Evolutionary conservation across 2,329 filamentous ascomycete species (phyloP).

Genomic region (Aspergillus unguis): DNA sequence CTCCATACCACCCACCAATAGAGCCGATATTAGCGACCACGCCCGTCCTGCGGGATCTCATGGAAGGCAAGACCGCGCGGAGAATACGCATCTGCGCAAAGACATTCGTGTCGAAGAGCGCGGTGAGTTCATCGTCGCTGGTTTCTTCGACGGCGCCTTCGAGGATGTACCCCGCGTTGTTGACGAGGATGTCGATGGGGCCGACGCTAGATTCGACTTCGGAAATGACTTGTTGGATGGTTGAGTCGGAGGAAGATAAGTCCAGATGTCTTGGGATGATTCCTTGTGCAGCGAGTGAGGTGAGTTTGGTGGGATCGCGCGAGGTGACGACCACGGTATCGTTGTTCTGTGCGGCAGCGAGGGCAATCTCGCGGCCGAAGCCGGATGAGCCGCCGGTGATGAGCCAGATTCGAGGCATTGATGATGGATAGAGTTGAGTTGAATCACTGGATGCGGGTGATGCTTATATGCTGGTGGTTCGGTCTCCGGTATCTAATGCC

Average conservation of each 20-base stretch:
- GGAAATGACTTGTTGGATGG: background rate
- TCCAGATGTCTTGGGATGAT: constrained; percentile 25
- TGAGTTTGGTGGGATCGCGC: constrained; percentile 17
- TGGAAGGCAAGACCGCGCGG: constrained; percentile 36
- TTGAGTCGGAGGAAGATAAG: constrained; percentile 10
- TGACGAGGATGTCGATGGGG: constrained; percentile 45
- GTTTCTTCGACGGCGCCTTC: constrained; percentile 26
- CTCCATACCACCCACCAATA: constrained; percentile 28
- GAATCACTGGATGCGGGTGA: no score
- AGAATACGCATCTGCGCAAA: constrained; percentile 39
- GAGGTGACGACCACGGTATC: constrained; percentile 35
- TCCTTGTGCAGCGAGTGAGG: constrained; percentile 22
- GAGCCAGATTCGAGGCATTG: constrained; percentile 5
- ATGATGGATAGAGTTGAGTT: no score
- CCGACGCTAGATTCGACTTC: constrained; percentile 17
- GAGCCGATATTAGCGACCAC: constrained; percentile 38
- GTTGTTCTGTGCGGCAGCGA: constrained; percentile 16
- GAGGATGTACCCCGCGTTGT: constrained; percentile 42
- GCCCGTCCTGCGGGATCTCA: constrained; percentile 31
- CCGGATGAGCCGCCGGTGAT: constrained; percentile 11
- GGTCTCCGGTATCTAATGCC: no score
- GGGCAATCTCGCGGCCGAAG: background rate
- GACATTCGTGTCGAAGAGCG: constrained; percentile 38
- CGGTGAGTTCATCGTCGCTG: constrained; percentile 21
- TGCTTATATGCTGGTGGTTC: no score